Conservation (phyloP, 1,284 basidiomycete species). For the Cutaneotrichosporon curvatum region DNA sequence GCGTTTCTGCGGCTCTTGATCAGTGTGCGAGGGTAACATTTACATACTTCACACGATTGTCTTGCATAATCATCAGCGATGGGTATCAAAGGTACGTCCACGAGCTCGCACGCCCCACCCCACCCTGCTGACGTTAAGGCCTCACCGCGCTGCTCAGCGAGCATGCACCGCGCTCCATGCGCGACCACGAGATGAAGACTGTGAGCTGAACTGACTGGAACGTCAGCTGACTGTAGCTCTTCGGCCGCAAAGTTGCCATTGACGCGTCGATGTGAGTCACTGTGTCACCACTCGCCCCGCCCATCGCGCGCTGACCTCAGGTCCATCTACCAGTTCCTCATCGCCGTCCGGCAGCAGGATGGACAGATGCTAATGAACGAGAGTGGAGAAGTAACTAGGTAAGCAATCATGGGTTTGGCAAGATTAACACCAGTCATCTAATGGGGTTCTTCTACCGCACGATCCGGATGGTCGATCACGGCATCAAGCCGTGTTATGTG, state of each 20-base stretch:
- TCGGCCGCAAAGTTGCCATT: constrained; percentile 96
- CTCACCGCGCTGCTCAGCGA: constrained; percentile 82
- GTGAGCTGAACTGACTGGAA: constrained; percentile 18
- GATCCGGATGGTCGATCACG: constrained; percentile 96
- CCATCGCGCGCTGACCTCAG: constrained; percentile 21
- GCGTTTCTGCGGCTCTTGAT: no score
- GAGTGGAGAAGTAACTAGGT: constrained; percentile 87
- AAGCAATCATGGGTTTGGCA: no score
- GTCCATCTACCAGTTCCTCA: constrained; percentile 75
- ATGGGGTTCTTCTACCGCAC: constrained; percentile 99
- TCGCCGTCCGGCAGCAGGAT: constrained; percentile 91
- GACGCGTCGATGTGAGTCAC: constrained; percentile 83
- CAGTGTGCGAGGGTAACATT: no score
- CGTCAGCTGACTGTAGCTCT: constrained; percentile 50
- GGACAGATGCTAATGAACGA: constrained; percentile 97
- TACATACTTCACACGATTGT: no score
- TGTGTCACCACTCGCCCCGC: background rate
- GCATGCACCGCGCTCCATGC: constrained; percentile 79
- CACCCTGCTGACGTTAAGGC: constrained; percentile 49
- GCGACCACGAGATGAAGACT: constrained; percentile 91
- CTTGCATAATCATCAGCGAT: no score
- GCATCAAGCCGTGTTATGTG: constrained; percentile 96
- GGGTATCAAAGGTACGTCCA: constrained; percentile 40
- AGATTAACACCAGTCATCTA: constrained; percentile 64
- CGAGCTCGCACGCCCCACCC: background rate